phyloP scores from a whole-genome alignment of 139 green algal species.

The Chlorella sp. region DNA sequence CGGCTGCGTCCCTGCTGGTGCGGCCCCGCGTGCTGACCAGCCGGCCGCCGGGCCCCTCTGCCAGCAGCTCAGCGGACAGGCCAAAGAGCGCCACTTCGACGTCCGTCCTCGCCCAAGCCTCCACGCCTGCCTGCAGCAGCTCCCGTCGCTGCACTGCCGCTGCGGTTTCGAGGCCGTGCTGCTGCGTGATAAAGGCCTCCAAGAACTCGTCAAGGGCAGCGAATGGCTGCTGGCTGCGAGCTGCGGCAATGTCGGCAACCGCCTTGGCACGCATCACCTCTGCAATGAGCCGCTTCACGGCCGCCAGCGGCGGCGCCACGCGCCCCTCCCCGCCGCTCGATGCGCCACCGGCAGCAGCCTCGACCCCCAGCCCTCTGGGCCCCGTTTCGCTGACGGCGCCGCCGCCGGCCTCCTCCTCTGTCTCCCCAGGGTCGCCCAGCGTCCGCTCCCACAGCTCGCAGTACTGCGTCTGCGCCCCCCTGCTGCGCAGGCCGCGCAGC shows the following conservation, averaged over 20 bases:
- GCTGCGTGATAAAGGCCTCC: not conserved
- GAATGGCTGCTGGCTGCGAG: constrained; percentile 6
- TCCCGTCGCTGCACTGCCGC: not conserved
- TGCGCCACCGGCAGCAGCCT: too few relatives aligned
- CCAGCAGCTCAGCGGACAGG: constrained; percentile 14
- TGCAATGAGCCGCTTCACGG: constrained; percentile 7
- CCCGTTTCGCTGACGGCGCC: too few relatives aligned
- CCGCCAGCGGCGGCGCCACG: not conserved
- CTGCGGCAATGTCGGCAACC: constrained; percentile 9
- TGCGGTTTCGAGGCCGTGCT: not conserved
- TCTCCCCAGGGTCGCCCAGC: not conserved
- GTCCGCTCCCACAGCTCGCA: constrained; percentile 18
- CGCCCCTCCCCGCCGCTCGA: not conserved
- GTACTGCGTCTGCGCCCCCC: constrained; percentile 11
- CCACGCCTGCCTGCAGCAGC: constrained; percentile 19
- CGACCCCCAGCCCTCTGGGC: too few relatives aligned
- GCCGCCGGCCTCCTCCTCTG: too few relatives aligned
- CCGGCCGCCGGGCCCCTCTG: too few relatives aligned
- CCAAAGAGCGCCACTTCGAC: constrained; percentile 22
- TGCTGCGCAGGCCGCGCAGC: not conserved
- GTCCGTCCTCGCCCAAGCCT: not conserved
- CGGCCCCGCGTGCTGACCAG: too few relatives aligned
- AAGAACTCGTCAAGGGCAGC: constrained; percentile 9
- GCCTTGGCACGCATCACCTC: constrained; percentile 8
- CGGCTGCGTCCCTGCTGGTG: too few relatives aligned